phyloP scores from a whole-genome alignment of 1,284 basidiomycete genomes.

The Trametes hirsuta region DNA sequence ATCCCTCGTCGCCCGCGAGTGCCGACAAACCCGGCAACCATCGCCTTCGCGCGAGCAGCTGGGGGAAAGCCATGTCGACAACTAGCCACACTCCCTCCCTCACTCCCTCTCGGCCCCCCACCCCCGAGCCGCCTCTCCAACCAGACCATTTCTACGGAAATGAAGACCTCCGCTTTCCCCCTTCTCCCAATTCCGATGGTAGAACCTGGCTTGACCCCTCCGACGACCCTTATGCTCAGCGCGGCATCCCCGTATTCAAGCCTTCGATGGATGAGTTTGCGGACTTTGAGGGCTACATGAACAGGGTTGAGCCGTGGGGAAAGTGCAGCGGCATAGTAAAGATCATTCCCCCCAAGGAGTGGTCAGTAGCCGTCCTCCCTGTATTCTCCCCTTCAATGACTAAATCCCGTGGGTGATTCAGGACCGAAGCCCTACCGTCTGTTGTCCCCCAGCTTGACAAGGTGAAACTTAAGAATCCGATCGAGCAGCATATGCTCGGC shows the following conservation, averaged over 20 bases:
- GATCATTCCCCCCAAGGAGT: constrained; percentile 91
- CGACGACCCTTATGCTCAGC: constrained; percentile 82
- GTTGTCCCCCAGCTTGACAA: constrained; percentile 67
- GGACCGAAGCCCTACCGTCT: constrained; percentile 74
- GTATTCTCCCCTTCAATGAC: neutral
- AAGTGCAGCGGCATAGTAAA: constrained; percentile 89
- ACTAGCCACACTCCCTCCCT: constrained; percentile 46
- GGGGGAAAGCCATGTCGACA: constrained; percentile 26
- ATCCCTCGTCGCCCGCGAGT: neutral
- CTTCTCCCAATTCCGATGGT: constrained; percentile 61
- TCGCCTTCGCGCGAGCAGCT: neutral
- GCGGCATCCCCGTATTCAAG: constrained; percentile 93
- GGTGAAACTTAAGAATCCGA: constrained; percentile 83
- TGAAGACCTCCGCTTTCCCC: constrained; percentile 53
- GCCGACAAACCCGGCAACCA: too few species aligned
- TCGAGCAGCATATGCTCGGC: constrained; percentile 91
- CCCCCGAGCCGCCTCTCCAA: constrained; percentile 56
- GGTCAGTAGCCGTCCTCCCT: constrained; percentile 55
- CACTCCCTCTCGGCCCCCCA: constrained; percentile 57
- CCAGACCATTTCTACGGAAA: constrained; percentile 82
- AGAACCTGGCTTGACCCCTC: constrained; percentile 73
- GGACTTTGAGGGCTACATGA: constrained; percentile 90
- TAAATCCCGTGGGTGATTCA: constrained; percentile 35
- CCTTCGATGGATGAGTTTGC: constrained; percentile 87
- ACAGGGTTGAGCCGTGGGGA: constrained; percentile 86